These are phyloP conservation scores for Vigna reflexopilosa DNA, from an alignment of 306 rosid species.

Conservation along the genomic window DNA sequence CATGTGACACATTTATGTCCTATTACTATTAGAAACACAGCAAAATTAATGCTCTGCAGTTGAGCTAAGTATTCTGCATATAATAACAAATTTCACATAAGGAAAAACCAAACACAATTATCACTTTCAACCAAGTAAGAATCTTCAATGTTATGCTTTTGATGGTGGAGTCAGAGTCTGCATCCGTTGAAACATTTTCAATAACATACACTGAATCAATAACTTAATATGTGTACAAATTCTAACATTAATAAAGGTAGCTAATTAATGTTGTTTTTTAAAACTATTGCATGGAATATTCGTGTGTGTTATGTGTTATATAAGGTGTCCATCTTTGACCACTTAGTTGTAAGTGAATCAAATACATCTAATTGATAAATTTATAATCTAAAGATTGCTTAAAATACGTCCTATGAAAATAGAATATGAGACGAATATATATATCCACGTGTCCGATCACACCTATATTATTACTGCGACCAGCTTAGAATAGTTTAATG, in stretches of 20 bases:
- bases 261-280: neutral
- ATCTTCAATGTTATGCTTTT: too few relatives aligned
- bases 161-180: neutral
- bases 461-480: neutral
- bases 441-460: neutral
- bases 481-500: conserved; percentile 2
- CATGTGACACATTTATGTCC: conserved; percentile 6
- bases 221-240: too few relatives aligned
- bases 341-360: conserved; percentile 2
- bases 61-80: neutral
- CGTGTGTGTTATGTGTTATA: conserved; percentile 12
- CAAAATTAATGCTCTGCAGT: neutral
- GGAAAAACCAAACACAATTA: neutral
- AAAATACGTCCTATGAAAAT: neutral
- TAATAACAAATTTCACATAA: neutral
- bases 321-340: conserved; percentile 40
- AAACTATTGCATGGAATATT: conserved; percentile 6
- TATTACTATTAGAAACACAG: neutral
- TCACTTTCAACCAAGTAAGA: too few relatives aligned
- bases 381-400: neutral
- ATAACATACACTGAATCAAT: neutral
- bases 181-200: neutral
- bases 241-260: neutral
- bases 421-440: neutral
- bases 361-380: conserved; percentile 10